Evolutionary conservation across 2,329 filamentous ascomycete species (phyloP).

Genomic region (Emmonsia crescens): DNA sequence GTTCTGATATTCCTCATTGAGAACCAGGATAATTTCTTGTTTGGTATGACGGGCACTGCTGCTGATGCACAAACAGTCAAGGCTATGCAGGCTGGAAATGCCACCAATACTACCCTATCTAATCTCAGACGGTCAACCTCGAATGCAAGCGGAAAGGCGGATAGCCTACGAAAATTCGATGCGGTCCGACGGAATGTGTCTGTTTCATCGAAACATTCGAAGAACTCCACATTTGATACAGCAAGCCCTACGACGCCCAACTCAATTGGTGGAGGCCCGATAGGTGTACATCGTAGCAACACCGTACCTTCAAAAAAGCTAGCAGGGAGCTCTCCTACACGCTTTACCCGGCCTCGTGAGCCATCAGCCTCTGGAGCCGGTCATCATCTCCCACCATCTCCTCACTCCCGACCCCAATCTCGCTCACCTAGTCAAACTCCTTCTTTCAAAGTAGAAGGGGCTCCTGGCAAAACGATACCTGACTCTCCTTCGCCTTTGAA

Average conservation of each 20-base stretch:
- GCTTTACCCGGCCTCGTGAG: constrained; percentile 6
- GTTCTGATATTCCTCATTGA: constrained; percentile 97
- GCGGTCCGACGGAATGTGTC: constrained; percentile 76
- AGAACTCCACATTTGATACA: constrained; percentile 52
- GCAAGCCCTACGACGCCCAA: constrained; percentile 56
- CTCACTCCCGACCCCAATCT: constrained; percentile 16
- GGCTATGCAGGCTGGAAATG: constrained; percentile 56
- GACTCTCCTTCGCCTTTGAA: constrained; percentile 7
- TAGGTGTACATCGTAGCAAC: constrained; percentile 66
- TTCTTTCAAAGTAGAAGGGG: constrained; percentile 14
- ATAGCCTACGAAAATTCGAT: constrained; percentile 70
- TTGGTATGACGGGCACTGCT: constrained; percentile 97
- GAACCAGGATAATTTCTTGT: constrained; percentile 95
- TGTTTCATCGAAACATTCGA: constrained; percentile 82
- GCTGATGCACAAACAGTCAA: constrained; percentile 70
- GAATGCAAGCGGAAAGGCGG: constrained; percentile 76
- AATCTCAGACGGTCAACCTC: constrained; percentile 64
- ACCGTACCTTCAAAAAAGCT: constrained; percentile 74
- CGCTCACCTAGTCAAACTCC: constrained; percentile 23
- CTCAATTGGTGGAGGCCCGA: constrained; percentile 38
- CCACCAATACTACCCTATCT: constrained; percentile 37
- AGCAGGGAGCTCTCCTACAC: constrained; percentile 32
- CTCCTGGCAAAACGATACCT: constrained; percentile 6
- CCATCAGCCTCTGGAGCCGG: constrained; percentile 36
- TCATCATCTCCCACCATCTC: constrained; percentile 20